Base-by-base conservation (phyloP, 1,139 yeast species). In the Debaryomycetaceae sp. region DNA sequence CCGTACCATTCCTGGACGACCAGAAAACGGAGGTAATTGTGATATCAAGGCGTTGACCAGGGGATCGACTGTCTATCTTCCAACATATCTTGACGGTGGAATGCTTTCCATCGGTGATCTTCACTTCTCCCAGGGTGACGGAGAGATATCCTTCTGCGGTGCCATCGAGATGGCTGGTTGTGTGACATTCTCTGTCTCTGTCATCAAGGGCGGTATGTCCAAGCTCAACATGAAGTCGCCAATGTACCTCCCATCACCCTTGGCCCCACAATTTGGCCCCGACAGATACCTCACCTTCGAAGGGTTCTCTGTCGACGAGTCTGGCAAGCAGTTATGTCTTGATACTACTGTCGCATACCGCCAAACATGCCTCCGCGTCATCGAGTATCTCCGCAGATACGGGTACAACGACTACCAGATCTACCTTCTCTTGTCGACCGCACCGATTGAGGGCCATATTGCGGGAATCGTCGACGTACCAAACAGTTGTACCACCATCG, bases 381-480 rank as follows among this genome's bases (percentile, higher is more conserved):
- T 74, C 44, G 79, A 74, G 43, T 74, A 73, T 51, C 61, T 74
- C 46, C 56, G 77, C 44, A 53, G 76, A 40, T 73, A 51, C 51
- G 79, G 79, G 11, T 73, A 73, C 52, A 70, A 66, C 41, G 79
- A 73, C 47, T 73, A 73, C 50, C 79, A 74, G 48, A 61, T 74
- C 33, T 74, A 73, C 47, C 48, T 74, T 35, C 56, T 73, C 28
- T 55, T 73, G 31, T 67, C 73, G 9, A 58, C 66, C 32, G 79
- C 79, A 0, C 79, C 79, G 14, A 66, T 73, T 41, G 74, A 73
- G 49, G 79, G 77, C 4, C 78, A 73, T 43, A 56, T 74, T 46
- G 79, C 79, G 0, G 73, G 77, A 14, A 67, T 74, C 35, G 79
- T 73, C 14, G 79, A 73, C 53, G 69, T 73, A 35, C 79, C 79